Evolutionary conservation across 768 basidiomycete genomes (phyloP).

Genomic region (Kwoniella europaea): DNA sequence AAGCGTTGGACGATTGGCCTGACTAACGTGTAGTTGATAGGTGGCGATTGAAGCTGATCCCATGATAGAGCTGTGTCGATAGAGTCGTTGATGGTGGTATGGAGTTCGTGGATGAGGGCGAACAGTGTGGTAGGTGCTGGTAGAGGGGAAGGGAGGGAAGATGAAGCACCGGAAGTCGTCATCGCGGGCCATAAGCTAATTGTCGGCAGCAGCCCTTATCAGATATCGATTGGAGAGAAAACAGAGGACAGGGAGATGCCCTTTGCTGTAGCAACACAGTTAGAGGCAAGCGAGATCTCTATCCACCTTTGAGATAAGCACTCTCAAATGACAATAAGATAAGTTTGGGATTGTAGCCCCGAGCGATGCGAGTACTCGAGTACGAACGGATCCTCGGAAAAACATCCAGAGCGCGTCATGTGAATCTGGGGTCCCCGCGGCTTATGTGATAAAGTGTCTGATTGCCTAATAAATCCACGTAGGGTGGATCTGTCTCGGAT

Average conservation of each 20-base stretch:
- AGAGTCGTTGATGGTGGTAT: slow-evolving; percentile 39
- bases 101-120: slow-evolving; percentile 50
- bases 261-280: not conserved
- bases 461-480: not conserved
- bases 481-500: not conserved
- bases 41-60: slow-evolving; percentile 56
- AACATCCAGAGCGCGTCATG: not conserved
- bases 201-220: not conserved
- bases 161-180: not conserved
- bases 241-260: not conserved
- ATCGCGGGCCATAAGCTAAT: not conserved
- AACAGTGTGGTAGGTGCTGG: slow-evolving; percentile 30
- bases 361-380: not conserved
- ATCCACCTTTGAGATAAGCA: not conserved
- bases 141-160: slow-evolving; percentile 1
- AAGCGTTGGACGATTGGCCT: slow-evolving; percentile 50
- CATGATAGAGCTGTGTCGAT: slow-evolving; percentile 54
- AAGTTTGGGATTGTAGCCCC: not conserved
- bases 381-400: not conserved
- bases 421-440: not conserved
- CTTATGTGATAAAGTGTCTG: not conserved
- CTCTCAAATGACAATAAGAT: not conserved
- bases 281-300: not conserved
- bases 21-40: slow-evolving; percentile 54
- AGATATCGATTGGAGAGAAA: not conserved